Evolutionary conservation across 1,139 yeast genomes (phyloP), one percentile per base, ranked within the genome.

Genomic region (Geotrichum aggregatum): DNA sequence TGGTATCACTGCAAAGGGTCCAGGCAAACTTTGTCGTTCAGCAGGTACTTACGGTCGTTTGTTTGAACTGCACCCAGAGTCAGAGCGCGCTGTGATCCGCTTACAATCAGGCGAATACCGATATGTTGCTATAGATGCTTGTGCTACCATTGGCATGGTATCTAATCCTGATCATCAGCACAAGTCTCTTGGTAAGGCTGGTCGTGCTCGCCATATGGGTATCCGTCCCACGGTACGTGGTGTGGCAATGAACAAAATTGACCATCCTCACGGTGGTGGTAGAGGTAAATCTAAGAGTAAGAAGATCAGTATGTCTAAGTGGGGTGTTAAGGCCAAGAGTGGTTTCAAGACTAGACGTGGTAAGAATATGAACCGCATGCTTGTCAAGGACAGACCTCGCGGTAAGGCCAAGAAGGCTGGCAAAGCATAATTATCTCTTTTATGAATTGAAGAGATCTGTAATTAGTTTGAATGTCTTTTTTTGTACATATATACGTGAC

Each of bases 241-340:
- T 80, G 88, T 89, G 62, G 98, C 98, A 50, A 88, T 88, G 96
- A 92, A 92, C 73, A 94, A 95, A 57, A 82, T 83, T 67, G 98
- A 92, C 72, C 99, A 92, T 76, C 99, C 99, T 61, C 94, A 89
- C 66, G 99, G 99, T 78, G 99, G 99, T 84, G 99, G 99, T 74
- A 85, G 98, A 79, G 99, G 99, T 80, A 94, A 92, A 71, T 87
- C 96, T 55, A 92, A 94, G 82, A 87, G 96, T 59, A 91, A 91
- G 72, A 91, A 88, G 75, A 79, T 86, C 52, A 87, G 98, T 13
- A 89, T 86, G 76, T 87, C 96, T 56, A 94, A 95, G 72, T 92
- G 98, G 97, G 98, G 99, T 66, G 84, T 84, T 61, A 71, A 83
- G 65, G 83, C 91, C 49, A 91, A 91, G 79, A 94, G 92, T 71